A percentile compares a stretch with the other conserved stretches of the same genome.
phyloP scores from a whole-genome alignment of 1,284 basidiomycete genomes.

The Pseudozyma tsukubaensis region DNA sequence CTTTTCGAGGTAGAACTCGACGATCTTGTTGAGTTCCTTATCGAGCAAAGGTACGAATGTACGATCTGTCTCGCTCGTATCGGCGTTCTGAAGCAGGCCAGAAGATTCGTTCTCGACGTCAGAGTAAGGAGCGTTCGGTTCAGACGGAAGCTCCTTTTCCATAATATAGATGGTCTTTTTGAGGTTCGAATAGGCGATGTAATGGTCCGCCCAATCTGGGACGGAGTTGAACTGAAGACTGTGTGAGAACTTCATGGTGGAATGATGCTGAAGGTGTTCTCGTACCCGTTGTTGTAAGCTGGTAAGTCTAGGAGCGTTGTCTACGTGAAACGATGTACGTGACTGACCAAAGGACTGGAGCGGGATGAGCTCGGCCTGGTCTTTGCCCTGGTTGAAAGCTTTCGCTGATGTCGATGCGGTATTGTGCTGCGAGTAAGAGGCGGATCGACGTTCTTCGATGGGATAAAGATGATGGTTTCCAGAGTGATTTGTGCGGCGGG shows the following conservation, averaged over 20 bases:
- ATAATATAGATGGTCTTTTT: constrained; percentile 68
- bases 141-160: constrained; percentile 58
- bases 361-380: constrained; percentile 37
- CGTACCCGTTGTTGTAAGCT: constrained; percentile 16
- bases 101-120: constrained; percentile 63
- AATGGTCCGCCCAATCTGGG: constrained; percentile 93
- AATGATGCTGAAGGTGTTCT: constrained; percentile 15
- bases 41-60: constrained; percentile 75
- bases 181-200: constrained; percentile 73
- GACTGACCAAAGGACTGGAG: constrained; percentile 33
- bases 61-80: constrained; percentile 57
- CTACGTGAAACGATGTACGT: constrained; percentile 2
- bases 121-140: constrained; percentile 31
- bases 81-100: constrained; percentile 41
- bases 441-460: not conserved
- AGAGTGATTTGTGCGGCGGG: not conserved
- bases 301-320: constrained; percentile 12
- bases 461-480: constrained; percentile 12
- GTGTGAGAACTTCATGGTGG: constrained; percentile 70
- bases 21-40: constrained; percentile 85
- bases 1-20: constrained; percentile 78
- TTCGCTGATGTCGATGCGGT: not conserved
- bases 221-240: constrained; percentile 93
- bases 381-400: constrained; percentile 1
- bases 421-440: not conserved